A percentile compares a stretch with the other conserved stretches of the same genome.
Evolutionary conservation across 768 basidiomycete species (phyloP).

Genomic region (Pluteus cervinus): DNA sequence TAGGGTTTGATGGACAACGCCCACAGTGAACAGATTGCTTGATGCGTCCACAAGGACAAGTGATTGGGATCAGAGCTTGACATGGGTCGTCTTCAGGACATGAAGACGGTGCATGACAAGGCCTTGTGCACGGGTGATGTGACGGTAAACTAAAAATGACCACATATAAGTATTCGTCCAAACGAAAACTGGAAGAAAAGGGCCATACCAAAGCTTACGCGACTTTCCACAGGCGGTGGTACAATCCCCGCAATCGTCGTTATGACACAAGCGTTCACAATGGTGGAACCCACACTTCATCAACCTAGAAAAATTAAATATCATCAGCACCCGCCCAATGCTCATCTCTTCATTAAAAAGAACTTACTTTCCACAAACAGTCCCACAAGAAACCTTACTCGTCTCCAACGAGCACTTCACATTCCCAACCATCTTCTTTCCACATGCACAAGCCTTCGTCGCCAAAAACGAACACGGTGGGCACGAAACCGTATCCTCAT

Average conservation of each 20-base stretch:
- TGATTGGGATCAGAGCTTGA: constrained; percentile 53
- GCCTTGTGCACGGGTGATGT: constrained; percentile 67
- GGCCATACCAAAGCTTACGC: constrained; percentile 69
- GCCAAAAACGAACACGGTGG: constrained; percentile 87
- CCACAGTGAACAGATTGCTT: constrained; percentile 73
- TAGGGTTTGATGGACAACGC: constrained; percentile 38
- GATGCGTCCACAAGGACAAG: constrained; percentile 82
- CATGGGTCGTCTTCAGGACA: constrained; percentile 84
- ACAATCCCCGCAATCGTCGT: constrained; percentile 76
- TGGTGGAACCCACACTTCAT: constrained; percentile 86
- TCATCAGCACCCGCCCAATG: constrained; percentile 1
- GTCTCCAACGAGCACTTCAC: constrained; percentile 75
- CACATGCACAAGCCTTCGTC: constrained; percentile 80
- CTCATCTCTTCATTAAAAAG: background rate
- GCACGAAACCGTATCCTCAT: constrained; percentile 63
- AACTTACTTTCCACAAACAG: constrained; percentile 65
- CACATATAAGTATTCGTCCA: background rate
- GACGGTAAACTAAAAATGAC: constrained; percentile 45
- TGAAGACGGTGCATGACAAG: constrained; percentile 84
- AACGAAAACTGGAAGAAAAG: constrained; percentile 1
- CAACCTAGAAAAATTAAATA: constrained; percentile 31
- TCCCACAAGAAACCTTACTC: constrained; percentile 82
- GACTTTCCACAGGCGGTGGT: constrained; percentile 78
- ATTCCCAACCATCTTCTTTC: constrained; percentile 75
- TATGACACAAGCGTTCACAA: constrained; percentile 80